Conservation (phyloP, 2,329 filamentous ascomycete genomes). For the Fusarium sp. region DNA sequence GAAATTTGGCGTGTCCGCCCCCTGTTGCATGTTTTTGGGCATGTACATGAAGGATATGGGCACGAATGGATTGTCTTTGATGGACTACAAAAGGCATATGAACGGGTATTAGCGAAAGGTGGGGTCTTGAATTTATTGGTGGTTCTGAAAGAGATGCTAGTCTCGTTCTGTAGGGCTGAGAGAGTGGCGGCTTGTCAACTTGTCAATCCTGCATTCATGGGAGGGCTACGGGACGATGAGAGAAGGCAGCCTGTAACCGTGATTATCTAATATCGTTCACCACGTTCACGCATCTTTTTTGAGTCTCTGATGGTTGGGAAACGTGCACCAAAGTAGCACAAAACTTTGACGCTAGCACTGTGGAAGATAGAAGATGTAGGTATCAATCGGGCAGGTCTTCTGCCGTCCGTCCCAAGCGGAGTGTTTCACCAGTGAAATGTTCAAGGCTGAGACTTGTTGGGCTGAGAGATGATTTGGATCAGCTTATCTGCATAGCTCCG, state of each 20-base stretch:
- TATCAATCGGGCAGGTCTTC: not conserved
- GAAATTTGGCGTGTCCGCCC: conserved; percentile 67
- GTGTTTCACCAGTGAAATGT: not conserved
- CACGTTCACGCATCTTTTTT: not conserved
- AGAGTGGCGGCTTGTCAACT: conserved; percentile 6
- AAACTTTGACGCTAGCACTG: not conserved
- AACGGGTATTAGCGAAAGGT: conserved; percentile 1
- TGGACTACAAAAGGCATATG: conserved; percentile 42
- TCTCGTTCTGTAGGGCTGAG: conserved; percentile 1
- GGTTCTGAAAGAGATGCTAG: conserved; percentile 6
- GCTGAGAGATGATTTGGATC: not conserved
- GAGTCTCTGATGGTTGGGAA: not conserved
- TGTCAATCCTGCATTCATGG: conserved; percentile 20
- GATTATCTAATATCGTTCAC: not conserved
- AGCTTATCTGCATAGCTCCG: not conserved
- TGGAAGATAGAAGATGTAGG: not conserved
- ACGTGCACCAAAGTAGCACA: not conserved
- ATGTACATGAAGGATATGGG: conserved; percentile 69
- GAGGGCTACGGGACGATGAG: conserved; percentile 15
- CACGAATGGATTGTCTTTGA: conserved; percentile 48
- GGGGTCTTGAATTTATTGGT: conserved; percentile 7
- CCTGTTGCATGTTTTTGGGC: conserved; percentile 71
- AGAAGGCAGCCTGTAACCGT: conserved; percentile 1
- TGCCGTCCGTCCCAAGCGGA: not conserved
- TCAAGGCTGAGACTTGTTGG: not conserved